Evolutionary conservation across 495 filamentous ascomycete genomes (phyloP), one percentile per base, ranked within the genome.

Genomic region (Venustampulla echinocandica): DNA sequence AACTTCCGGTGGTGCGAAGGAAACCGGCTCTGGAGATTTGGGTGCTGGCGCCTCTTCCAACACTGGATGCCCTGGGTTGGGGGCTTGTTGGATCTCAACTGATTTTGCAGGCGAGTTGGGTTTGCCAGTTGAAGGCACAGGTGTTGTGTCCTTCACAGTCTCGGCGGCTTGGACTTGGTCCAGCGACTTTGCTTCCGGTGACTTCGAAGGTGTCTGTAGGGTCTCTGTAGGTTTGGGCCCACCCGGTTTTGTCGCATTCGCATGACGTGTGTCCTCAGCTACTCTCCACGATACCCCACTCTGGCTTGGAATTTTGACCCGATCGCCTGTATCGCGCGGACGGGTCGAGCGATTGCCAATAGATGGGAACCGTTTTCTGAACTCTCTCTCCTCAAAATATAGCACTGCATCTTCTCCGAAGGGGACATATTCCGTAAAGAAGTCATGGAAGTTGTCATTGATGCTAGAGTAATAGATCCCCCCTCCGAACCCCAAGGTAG

Each of bases 361-460:
- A 24, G 60, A 68, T 24, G 90, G 90, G 70, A 95, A 96, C 17
- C 90, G 80, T 63, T 83, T 86, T 55, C 85, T 80, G 66, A 93
- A 96, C 63, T 95, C 89, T 35, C 85, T 79, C 66, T 98, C 92
- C 67, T 98, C 92, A 49, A 98, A 85, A 67, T 94, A 97, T n/a
- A 93, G 77, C 20, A 98, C 92, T 13, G 81, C 81, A 55, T 95
- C 85, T 67, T 98, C 92, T 43, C 90, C 93, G 49, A 87, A 95
- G 2, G 92, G 92, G 5, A 98, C 66, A 64, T 92, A 98, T 66
- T 95, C 90, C 35, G 93, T 97, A 69, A 98, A 98, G 69, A 97
- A 95, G 61, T 98, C 92, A 62, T 98, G 93, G 74, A 96, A 96
- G 64, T 90, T 95, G 69, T 98, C 92, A 52, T 81, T 92, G 64